Evolutionary conservation across 805 yeast genomes (phyloP).

Genomic region (Ogataea pignaliae): DNA sequence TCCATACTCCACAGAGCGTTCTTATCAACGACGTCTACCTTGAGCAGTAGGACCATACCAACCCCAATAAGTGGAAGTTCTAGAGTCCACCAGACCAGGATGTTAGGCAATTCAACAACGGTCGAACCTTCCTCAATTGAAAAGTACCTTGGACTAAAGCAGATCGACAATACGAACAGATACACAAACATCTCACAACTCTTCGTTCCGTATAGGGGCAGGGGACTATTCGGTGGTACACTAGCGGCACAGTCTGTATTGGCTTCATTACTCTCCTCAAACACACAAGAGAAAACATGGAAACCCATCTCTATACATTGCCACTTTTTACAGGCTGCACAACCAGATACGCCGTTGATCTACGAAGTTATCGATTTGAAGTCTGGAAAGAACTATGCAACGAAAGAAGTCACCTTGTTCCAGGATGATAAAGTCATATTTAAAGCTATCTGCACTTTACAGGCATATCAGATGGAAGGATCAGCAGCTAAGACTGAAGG

Average conservation of each 20-base stretch:
- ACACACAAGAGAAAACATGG: constrained; percentile 30
- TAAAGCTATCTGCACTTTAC: constrained; percentile 47
- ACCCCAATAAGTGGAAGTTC: no score
- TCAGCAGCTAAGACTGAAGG: constrained; percentile 28
- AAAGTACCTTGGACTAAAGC: constrained; percentile 18
- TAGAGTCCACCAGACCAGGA: no score
- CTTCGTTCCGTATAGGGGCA: constrained; percentile 46
- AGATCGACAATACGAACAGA: constrained; percentile 13
- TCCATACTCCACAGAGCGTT: no score
- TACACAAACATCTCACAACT: constrained; percentile 24
- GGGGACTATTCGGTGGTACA: constrained; percentile 72
- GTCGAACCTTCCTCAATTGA: constrained; percentile 14
- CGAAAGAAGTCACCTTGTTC: constrained; percentile 48
- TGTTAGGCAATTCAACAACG: background rate
- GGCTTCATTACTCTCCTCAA: constrained; percentile 53
- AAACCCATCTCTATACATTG: constrained; percentile 60
- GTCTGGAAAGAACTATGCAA: constrained; percentile 48
- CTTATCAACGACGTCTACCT: no score
- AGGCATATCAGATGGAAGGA: constrained; percentile 28
- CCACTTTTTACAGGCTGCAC: constrained; percentile 55
- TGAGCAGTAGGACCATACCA: no score
- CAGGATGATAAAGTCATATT: constrained; percentile 51
- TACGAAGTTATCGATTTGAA: constrained; percentile 52
- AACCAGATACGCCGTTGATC: constrained; percentile 38
- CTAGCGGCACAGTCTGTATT: constrained; percentile 59